phyloP scores from a whole-genome alignment of 805 yeast genomes.

The Monosporozyma unispora region DNA sequence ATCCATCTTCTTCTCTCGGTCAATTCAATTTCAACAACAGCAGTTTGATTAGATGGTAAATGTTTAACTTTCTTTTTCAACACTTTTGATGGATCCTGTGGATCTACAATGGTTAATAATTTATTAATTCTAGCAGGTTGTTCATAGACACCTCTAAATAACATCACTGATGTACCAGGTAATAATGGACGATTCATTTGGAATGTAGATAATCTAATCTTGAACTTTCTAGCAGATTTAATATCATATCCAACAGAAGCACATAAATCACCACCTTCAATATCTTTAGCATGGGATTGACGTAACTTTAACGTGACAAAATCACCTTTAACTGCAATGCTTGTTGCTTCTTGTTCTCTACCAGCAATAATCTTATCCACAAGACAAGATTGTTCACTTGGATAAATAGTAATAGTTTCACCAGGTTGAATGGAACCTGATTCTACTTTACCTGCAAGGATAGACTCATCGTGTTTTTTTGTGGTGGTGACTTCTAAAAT shows the following conservation, averaged over 20 bases:
- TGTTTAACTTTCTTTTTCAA: constrained; percentile 88
- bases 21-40: constrained; percentile 95
- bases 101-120: constrained; percentile 55
- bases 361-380: constrained; percentile 33
- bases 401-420: constrained; percentile 50
- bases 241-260: constrained; percentile 40
- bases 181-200: constrained; percentile 62
- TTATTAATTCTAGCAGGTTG: constrained; percentile 58
- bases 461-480: constrained; percentile 40
- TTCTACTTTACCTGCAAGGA: constrained; percentile 54
- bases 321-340: constrained; percentile 46
- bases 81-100: constrained; percentile 72
- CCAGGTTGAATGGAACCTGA: constrained; percentile 66
- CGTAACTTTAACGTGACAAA: constrained; percentile 39
- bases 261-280: constrained; percentile 61
- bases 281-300: constrained; percentile 32
- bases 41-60: constrained; percentile 88
- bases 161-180: constrained; percentile 68
- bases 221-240: constrained; percentile 39
- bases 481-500: constrained; percentile 53
- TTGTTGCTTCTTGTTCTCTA: constrained; percentile 14
- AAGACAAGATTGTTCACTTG: constrained; percentile 34
- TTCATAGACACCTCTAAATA: constrained; percentile 68
- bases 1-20: constrained; percentile 86
- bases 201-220: constrained; percentile 55